Base-by-base conservation (phyloP, 805 yeast genomes). In the Candida germanica region DNA sequence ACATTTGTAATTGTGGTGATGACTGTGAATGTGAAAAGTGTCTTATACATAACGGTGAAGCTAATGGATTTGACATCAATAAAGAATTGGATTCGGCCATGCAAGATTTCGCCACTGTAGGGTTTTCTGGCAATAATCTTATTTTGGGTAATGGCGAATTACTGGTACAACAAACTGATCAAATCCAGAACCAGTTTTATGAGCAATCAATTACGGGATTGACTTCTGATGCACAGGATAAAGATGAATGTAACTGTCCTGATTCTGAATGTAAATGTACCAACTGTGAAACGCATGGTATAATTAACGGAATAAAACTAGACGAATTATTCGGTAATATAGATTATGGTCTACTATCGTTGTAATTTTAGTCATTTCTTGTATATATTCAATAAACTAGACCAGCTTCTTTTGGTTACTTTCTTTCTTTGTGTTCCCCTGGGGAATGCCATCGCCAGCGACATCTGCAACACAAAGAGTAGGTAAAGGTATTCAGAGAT, bases 261-360 rank as follows among this genome's bases (percentile, higher is more conserved):
- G 38, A 50, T 4, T 53, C 53, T 18, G 38, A 44, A 6, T 63
- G 69, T 43, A 59, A 51, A n/a, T 68, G 73, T 44, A 38, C 58
- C 8, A 68, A 66, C 41, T 68, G 73, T 46, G 73, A 67, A 43
- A 58, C 63, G 1, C 73, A 68, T 42, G 70, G 72, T 1, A 67
- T 64, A n/a, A 63, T 68, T 24, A 57, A 68, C 36, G 73, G 73
- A 2, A 46, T 56, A 37, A 61, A 57, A 39, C 46, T 68, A 22
- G 73, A 68, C 37, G 71, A 68, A 16, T 43, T 59, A 19, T 64
- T 64, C 28, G 29, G 24, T 13, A 39, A 38, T 9, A 26, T 40
- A n/a, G 43, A 43, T 27, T 21, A 28, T 19, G 31, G 33, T 16
- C 32, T 40, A 7, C 25, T 36, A 12, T 26, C 32, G n/a, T n/a